These are phyloP conservation scores for Trametes gibbosa DNA, from an alignment of 768 basidiomycete genomes.

Conservation along the genomic window DNA sequence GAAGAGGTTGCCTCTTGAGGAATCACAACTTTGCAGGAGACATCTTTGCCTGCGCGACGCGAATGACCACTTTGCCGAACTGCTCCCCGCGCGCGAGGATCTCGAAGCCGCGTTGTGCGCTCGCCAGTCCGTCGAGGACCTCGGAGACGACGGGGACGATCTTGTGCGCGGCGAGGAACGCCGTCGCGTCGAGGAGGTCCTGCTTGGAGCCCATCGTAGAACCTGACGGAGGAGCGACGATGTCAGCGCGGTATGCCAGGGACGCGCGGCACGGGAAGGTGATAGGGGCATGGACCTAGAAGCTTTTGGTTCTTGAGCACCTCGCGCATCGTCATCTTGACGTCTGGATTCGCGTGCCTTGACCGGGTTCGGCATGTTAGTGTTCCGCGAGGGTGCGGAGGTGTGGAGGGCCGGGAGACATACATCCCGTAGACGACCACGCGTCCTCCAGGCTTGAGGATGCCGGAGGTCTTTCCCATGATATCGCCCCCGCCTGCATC, in stretches of 20 bases:
- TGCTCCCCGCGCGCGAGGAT: constrained; percentile 61
- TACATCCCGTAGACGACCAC: constrained; percentile 41
- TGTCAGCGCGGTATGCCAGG: background rate
- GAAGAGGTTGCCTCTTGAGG: too few species aligned
- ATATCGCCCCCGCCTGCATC: constrained; percentile 47
- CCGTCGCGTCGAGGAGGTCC: constrained; percentile 70
- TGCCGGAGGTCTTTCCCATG: constrained; percentile 30
- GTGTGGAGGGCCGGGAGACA: constrained; percentile 8
- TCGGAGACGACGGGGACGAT: constrained; percentile 71
- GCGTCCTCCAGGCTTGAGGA: constrained; percentile 37
- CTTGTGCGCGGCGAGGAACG: constrained; percentile 61
- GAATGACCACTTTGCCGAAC: constrained; percentile 77
- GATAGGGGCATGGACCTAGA: constrained; percentile 47
- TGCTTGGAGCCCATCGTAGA: constrained; percentile 82
- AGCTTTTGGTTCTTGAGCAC: constrained; percentile 74
- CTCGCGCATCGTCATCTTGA: constrained; percentile 74
- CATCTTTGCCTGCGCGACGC: constrained; percentile 28
- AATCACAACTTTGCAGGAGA: constrained; percentile 9
- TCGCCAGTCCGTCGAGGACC: constrained; percentile 55
- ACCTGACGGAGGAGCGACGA: constrained; percentile 38
- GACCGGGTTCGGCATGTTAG: constrained; percentile 3
- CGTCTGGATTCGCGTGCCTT: constrained; percentile 61
- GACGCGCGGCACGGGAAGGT: too few species aligned
- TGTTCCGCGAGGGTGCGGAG: background rate
- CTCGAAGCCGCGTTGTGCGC: constrained; percentile 68